phyloP scores from a whole-genome alignment of 2,329 filamentous ascomycete species.

The Curvularia lunata region DNA sequence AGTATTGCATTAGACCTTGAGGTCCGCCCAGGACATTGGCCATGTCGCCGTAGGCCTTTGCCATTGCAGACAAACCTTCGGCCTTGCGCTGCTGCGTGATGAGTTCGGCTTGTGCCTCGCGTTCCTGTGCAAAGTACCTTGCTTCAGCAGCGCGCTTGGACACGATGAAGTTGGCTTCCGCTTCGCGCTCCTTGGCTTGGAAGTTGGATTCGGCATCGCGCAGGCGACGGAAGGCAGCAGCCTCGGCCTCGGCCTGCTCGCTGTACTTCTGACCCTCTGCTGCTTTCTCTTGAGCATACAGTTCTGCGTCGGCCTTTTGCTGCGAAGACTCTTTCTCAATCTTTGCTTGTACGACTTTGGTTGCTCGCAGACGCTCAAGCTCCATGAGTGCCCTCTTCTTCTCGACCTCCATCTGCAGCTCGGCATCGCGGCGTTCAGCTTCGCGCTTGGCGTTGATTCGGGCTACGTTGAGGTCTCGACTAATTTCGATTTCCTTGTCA shows the following conservation, averaged over 20 bases:
- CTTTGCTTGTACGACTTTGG: constrained; percentile 77
- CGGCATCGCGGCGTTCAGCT: constrained; percentile 78
- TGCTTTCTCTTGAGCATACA: constrained; percentile 57
- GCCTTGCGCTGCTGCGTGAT: constrained; percentile 73
- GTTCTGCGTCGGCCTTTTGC: constrained; percentile 67
- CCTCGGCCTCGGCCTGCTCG: constrained; percentile 65
- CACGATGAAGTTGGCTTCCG: constrained; percentile 58
- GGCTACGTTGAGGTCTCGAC: constrained; percentile 75
- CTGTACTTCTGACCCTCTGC: constrained; percentile 64
- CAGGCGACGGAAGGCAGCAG: constrained; percentile 52
- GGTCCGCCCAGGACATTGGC: constrained; percentile 77
- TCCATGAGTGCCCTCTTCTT: constrained; percentile 78
- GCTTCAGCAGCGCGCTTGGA: constrained; percentile 53
- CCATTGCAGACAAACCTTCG: constrained; percentile 77
- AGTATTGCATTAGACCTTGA: constrained; percentile 77
- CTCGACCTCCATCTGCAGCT: constrained; percentile 79
- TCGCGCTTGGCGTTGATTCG: constrained; percentile 75
- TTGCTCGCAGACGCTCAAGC: constrained; percentile 78
- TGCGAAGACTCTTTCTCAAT: constrained; percentile 72
- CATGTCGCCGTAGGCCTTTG: constrained; percentile 77
- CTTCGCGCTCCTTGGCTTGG: constrained; percentile 49
- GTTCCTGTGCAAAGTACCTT: constrained; percentile 51
- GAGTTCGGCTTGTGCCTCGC: constrained; percentile 66
- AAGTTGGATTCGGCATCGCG: constrained; percentile 55
- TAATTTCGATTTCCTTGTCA: constrained; percentile 73